Evolutionary conservation across 768 basidiomycete genomes (phyloP).

Genomic region (Mycena belliarum): DNA sequence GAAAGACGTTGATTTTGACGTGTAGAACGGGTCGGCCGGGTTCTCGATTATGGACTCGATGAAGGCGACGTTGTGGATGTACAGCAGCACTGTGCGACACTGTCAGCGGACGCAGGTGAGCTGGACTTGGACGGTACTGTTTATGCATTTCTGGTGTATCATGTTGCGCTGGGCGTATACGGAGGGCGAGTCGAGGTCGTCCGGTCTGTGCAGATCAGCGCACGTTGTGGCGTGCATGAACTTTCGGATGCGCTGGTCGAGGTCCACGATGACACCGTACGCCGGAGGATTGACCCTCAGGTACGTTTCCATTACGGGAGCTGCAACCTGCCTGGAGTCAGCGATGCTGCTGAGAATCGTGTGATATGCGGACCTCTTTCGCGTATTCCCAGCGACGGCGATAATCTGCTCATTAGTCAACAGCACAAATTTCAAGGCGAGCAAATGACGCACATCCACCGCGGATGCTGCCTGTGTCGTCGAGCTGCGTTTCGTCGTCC

Average conservation of each 20-base stretch:
- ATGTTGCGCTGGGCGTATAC: slow-evolving; percentile 31
- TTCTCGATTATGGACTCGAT: slow-evolving; percentile 45
- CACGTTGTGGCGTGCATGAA: slow-evolving; percentile 4
- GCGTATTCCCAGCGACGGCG: slow-evolving; percentile 20
- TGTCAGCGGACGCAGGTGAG: neutral
- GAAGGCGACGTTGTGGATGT: slow-evolving; percentile 48
- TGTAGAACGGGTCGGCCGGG: slow-evolving; percentile 44
- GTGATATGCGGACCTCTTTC: slow-evolving; percentile 21
- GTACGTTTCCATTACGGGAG: slow-evolving; percentile 37
- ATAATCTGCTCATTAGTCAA: no score
- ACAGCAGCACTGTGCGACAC: slow-evolving; percentile 41
- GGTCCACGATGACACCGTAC: slow-evolving; percentile 43
- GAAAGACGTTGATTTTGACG: slow-evolving; percentile 48
- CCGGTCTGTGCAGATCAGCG: slow-evolving; percentile 21
- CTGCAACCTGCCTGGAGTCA: slow-evolving; percentile 27
- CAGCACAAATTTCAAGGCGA: no score
- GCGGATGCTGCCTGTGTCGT: no score
- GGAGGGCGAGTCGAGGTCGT: slow-evolving; percentile 33
- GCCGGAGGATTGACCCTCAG: slow-evolving; percentile 38
- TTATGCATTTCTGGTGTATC: slow-evolving; percentile 25
- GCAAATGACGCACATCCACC: slow-evolving; percentile 34
- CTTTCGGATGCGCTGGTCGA: slow-evolving; percentile 40
- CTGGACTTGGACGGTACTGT: neutral
- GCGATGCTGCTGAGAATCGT: neutral
- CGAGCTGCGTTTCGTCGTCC: slow-evolving; percentile 32